Evolutionary conservation across 768 basidiomycete species (phyloP).

Genomic region (Hebeloma cylindrosporum): DNA sequence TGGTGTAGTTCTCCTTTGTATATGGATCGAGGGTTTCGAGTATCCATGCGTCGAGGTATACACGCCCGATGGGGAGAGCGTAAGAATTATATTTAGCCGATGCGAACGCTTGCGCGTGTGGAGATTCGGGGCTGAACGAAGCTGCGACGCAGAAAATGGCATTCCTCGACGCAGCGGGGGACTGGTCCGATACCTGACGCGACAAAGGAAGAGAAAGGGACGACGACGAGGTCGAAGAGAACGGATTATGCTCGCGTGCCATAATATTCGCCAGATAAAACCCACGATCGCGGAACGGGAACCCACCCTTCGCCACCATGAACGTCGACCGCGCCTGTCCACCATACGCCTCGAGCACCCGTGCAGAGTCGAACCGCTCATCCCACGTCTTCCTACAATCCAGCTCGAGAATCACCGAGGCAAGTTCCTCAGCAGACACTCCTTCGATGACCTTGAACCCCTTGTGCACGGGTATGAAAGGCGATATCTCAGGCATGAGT

Average conservation of each 20-base stretch:
- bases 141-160: slow-evolving; percentile 83
- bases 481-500: slow-evolving; percentile 73
- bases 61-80: slow-evolving; percentile 69
- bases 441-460: slow-evolving; percentile 93
- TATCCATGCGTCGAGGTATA: slow-evolving; percentile 93
- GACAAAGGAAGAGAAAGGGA: slow-evolving; percentile 29
- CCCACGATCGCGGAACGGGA: slow-evolving; percentile 89
- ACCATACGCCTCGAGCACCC: slow-evolving; percentile 75
- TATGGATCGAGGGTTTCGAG: slow-evolving; percentile 96
- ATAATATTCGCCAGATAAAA: slow-evolving; percentile 79
- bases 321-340: slow-evolving; percentile 73
- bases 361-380: slow-evolving; percentile 73
- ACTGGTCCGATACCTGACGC: slow-evolving; percentile 37
- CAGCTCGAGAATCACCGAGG: slow-evolving; percentile 65
- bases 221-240: slow-evolving; percentile 8
- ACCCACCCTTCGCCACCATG: slow-evolving; percentile 70
- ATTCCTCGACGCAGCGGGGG: slow-evolving; percentile 43
- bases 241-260: slow-evolving; percentile 53
- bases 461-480: slow-evolving; percentile 79
- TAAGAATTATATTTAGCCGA: slow-evolving; percentile 75
- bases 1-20: slow-evolving; percentile 88
- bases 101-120: slow-evolving; percentile 50
- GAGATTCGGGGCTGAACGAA: slow-evolving; percentile 73
- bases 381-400: slow-evolving; percentile 85
- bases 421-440: slow-evolving; percentile 89